Base-by-base conservation (phyloP, 192 early-diverging fungal species). In the Pilobolus umbonatus region DNA sequence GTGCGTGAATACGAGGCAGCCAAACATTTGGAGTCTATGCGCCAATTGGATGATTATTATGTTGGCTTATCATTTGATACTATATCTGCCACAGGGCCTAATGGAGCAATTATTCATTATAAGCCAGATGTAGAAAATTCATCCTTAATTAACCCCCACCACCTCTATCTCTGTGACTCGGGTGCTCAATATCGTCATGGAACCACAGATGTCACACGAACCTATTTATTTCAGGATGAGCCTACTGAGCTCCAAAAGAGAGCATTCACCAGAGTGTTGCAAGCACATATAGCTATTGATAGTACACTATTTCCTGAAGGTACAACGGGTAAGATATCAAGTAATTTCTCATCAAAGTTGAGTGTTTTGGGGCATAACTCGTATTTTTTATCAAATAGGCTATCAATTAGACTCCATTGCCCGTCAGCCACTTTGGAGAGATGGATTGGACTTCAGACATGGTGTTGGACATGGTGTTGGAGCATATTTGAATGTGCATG, bases 381-480 rank as follows among this genome's bases (percentile, higher is more conserved):
- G 14, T n/a, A 56, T 42, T 28, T n/a, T n/a, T n/a, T n/a, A n/a
- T n/a, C 62, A 62, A 11, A 60, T 39, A 66, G 93, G 95, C 15
- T 98, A 88, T 71, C 74, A 86, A 25, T 70, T 98, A 36, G 95
- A 98, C 67, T 75, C 85, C 25, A 73, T 95, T 44, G 90, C 95
- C 5, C 81, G 95, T 30, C 53, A 77, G 19, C 74, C 93, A 29
- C 79, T 96, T 32, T 98, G 95, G 95, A 66, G 76, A 40, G 88
- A 86, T n/a, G 95, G 95, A 15, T 78, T 98, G 53, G 90, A 98
- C 67, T 98, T 78, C 85, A 83, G 91, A 28, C 95, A 98, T 67
- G 93, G 95, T 40, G 96, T 94, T 10, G 95, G 95, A 3, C 95
- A 98, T 72, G 95, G 95, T 60, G 94, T 98, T 24, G 95, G 95